These are phyloP conservation scores for Cucurbita ficifolia DNA, from an alignment of 306 rosid species.

Conservation along the genomic window DNA sequence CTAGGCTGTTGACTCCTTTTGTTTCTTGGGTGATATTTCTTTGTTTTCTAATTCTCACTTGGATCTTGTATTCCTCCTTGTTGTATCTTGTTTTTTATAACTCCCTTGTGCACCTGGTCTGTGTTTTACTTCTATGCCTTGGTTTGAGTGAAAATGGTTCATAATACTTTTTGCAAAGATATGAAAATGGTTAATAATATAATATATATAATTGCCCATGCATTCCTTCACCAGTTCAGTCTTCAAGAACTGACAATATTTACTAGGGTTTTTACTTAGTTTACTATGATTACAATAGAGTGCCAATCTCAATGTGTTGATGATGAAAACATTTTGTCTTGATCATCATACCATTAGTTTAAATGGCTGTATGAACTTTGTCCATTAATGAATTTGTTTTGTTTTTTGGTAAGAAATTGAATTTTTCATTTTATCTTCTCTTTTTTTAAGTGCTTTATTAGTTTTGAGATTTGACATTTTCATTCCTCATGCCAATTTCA, in stretches of 20 bases:
- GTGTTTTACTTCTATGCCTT: neutral
- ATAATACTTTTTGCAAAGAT: neutral
- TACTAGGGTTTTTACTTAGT: neutral
- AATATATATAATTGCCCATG: neutral
- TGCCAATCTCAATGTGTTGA: neutral
- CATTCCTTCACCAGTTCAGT: neutral
- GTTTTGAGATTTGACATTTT: neutral
- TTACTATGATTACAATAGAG: neutral
- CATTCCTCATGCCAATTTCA: neutral
- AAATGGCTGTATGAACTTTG: neutral
- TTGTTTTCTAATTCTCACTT: neutral
- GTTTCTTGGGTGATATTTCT: neutral
- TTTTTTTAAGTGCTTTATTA: neutral
- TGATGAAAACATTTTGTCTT: neutral
- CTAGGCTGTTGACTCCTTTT: neutral
- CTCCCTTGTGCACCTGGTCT: neutral
- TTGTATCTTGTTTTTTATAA: neutral
- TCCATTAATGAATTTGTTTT: neutral
- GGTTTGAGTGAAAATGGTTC: neutral
- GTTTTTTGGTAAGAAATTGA: neutral
- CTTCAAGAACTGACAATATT: neutral
- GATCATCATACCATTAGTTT: neutral
- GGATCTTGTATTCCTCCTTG: neutral
- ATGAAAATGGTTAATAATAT: neutral
- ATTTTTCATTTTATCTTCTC: neutral